Percentiles rank a stretch among this genome's conserved stretches.
Evolutionary conservation across 345 rosid species (phyloP).

Genomic region (Diplotaxis tenuifolia): DNA sequence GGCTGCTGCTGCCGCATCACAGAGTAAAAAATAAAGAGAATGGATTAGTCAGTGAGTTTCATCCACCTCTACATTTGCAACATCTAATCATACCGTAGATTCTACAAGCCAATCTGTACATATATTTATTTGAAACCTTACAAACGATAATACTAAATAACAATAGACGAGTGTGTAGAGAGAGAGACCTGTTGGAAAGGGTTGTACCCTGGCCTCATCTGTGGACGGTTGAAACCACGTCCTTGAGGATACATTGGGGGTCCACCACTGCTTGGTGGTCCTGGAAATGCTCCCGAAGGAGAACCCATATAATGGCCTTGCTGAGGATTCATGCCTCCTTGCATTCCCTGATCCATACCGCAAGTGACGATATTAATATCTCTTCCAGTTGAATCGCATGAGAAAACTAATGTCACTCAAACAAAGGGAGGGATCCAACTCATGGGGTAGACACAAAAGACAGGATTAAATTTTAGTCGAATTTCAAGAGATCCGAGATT

Average conservation of each 20-base stretch:
- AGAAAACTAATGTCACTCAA: not conserved
- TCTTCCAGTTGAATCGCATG: not conserved
- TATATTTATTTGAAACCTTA: not conserved
- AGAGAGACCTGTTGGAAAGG: constrained; percentile 55
- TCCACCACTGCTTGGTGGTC: constrained; percentile 78
- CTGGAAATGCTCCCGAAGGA: constrained; percentile 66
- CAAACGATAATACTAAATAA: too few species aligned
- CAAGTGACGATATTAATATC: not conserved
- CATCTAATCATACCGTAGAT: constrained; percentile 2
- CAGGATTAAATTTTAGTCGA: constrained; percentile 2
- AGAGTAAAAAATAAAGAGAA: not conserved
- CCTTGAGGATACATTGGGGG: constrained; percentile 82
- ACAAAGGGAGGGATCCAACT: constrained; percentile 6
- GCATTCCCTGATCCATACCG: constrained; percentile 64
- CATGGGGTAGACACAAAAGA: constrained; percentile 11
- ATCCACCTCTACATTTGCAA: not conserved
- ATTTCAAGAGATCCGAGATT: constrained; percentile 15
- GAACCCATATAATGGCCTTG: constrained; percentile 83
- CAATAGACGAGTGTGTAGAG: constrained; percentile 1
- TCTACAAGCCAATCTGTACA: not conserved
- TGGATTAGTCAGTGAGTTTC: not conserved
- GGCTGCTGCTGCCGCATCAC: constrained; percentile 34
- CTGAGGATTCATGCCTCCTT: constrained; percentile 74
- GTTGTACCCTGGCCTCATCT: constrained; percentile 83
- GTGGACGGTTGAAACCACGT: constrained; percentile 75